Evolutionary conservation across 179 eudicot species (phyloP).

Genomic region (Actinidia chinensis): DNA sequence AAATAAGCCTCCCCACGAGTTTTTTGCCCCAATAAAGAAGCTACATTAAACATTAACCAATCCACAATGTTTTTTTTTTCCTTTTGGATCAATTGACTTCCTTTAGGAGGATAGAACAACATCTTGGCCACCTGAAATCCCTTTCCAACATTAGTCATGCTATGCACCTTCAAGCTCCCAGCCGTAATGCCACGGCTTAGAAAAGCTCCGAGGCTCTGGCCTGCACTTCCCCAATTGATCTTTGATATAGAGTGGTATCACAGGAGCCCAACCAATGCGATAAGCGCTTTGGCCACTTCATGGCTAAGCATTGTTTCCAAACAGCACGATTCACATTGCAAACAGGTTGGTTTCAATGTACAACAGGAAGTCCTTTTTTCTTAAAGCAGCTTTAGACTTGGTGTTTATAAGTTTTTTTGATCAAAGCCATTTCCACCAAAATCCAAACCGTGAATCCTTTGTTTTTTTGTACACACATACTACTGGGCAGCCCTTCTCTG

Average conservation of each 20-base stretch:
- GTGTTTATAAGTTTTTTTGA: conserved; percentile 55
- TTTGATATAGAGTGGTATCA: conserved; percentile 86
- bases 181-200: conserved; percentile 86
- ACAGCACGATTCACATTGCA: conserved; percentile 88
- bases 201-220: conserved; percentile 97
- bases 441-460: conserved; percentile 96
- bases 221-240: conserved; percentile 93
- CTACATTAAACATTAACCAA: conserved; percentile 98
- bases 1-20: conserved; percentile 92
- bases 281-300: conserved; percentile 89
- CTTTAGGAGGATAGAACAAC: conserved; percentile 90
- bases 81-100: conserved; percentile 93
- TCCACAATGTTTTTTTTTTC: conserved; percentile 90
- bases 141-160: conserved; percentile 99
- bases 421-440: conserved; percentile 94
- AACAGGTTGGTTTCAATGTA: conserved; percentile 82
- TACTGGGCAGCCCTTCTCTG: conserved; percentile 91
- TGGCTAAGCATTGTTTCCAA: conserved; percentile 98
- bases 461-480: conserved; percentile 84
- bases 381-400: conserved; percentile 72
- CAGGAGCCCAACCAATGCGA: conserved; percentile 69
- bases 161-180: conserved; percentile 98
- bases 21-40: conserved; percentile 95
- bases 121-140: conserved; percentile 91
- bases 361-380: conserved; percentile 74